A percentile compares a stretch with the other conserved stretches of the same genome.
These are phyloP conservation scores for Botrytis paeoniae DNA, from an alignment of 2,329 filamentous ascomycete species.

Conservation along the genomic window DNA sequence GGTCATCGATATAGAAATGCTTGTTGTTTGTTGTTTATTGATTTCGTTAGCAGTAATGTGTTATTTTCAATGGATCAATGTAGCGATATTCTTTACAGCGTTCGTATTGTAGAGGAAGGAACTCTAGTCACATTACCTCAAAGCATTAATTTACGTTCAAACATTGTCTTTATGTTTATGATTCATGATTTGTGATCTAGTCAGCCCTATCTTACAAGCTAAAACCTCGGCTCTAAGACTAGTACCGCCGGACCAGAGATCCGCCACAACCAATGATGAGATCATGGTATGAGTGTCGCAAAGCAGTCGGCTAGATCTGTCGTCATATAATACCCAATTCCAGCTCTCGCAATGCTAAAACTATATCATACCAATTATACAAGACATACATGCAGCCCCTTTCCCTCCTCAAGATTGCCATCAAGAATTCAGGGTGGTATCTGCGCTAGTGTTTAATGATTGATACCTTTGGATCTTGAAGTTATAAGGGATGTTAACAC, in stretches of 20 bases:
- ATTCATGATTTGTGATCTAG: background rate
- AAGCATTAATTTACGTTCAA: background rate
- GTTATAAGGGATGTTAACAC: background rate
- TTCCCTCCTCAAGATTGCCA: background rate
- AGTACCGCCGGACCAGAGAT: background rate
- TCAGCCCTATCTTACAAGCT: background rate
- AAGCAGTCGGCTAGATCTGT: background rate
- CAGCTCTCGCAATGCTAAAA: too few relatives aligned
- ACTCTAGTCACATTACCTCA: background rate
- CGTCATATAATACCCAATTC: background rate
- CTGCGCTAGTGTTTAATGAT: background rate
- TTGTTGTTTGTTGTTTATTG: background rate
- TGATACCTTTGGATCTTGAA: background rate
- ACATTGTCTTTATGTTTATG: background rate
- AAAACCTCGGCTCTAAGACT: background rate
- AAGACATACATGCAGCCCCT: background rate
- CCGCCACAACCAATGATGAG: background rate
- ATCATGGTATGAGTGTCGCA: background rate
- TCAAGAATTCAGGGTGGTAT: background rate
- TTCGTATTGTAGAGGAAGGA: background rate
- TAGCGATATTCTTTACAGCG: background rate
- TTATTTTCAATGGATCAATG: background rate
- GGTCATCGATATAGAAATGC: background rate
- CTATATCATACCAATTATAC: background rate
- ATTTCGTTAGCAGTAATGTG: background rate